Evolutionary conservation across 1,139 yeast genomes (phyloP), one percentile per base, ranked within the genome.

Genomic region (Candida buenavistaensis): DNA sequence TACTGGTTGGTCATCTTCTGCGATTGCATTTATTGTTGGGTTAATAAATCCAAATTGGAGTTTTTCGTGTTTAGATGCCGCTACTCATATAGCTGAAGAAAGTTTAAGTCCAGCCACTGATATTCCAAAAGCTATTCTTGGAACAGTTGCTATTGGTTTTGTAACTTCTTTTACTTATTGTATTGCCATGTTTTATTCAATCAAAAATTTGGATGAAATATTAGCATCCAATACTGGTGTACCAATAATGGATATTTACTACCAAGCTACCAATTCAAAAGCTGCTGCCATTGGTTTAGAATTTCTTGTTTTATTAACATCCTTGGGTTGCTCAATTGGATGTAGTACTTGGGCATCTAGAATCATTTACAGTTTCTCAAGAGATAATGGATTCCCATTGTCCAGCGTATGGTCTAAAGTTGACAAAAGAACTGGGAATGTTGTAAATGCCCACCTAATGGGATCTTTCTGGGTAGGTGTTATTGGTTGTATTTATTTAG

Each of bases 341-440:
- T 73, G 82, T 38, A 89, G 82, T 50, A 82, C 90, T 3, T 80
- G 88, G 86, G 85, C 79, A 61, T 81, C 87, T 29, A 68, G 88
- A 54, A 62, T 82, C 46, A 75, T 85, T 49, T 83, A 90, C 90
- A 80, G 89, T 6, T 84, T 82, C 54, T 71, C 88, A 12, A 76
- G 90, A 57, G 90, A 83, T 59, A 60, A 64, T 30, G 73, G 73
- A 1, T 55, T 68, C 38, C 69, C 70, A 3, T 66, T 62, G 4
- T 63, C 72, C 4, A 45, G 52, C 28, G 59, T 53, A 38, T 66
- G 64, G 67, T 43, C 62, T 4, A 39, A 54, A 33, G 55, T 67
- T 16, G 55, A 62, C 45, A 38, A 52, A 5, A 50, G 46, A 27
- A 56, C 64, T 5, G 62, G 62, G 12, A 61, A 60, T 6, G 70